A percentile compares a stretch with the other conserved stretches of the same genome.
These are phyloP conservation scores for Solanum pimpinellifolium DNA, from an alignment of 257 asterid genomes.

Conservation along the genomic window DNA sequence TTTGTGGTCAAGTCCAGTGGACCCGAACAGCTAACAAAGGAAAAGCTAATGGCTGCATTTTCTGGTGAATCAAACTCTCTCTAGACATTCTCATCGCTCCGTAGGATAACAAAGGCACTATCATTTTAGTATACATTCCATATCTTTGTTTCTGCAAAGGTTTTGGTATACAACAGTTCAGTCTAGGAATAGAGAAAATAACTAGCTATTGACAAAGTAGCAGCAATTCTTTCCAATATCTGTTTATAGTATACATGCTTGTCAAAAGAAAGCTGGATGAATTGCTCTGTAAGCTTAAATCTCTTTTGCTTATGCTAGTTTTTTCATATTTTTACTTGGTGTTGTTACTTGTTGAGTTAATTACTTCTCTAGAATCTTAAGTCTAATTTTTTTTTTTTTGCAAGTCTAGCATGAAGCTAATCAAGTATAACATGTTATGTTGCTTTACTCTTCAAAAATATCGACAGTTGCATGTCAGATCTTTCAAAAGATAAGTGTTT, in stretches of 20 bases:
- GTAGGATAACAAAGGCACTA: constrained; percentile 7
- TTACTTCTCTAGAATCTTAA: not conserved
- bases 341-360: not conserved
- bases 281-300: not conserved
- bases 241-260: not conserved
- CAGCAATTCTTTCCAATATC: not conserved
- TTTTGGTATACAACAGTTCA: not conserved
- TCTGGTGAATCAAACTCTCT: constrained; percentile 26
- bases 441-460: not conserved
- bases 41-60: constrained; percentile 50
- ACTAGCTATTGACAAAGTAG: not conserved
- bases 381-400: not conserved
- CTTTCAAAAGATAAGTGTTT: not conserved
- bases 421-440: constrained; percentile 1
- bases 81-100: constrained; percentile 1
- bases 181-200: not conserved
- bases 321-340: not conserved
- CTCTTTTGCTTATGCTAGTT: not conserved
- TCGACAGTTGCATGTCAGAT: not conserved
- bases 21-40: constrained; percentile 55
- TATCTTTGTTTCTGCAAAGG: not conserved
- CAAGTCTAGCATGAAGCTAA: constrained; percentile 3
- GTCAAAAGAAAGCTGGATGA: not conserved
- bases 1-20: constrained; percentile 61
- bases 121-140: not conserved